These are phyloP conservation scores for Pseudogymnoascus verrucosus DNA, from an alignment of 2,329 filamentous ascomycete genomes.

Conservation along the genomic window DNA sequence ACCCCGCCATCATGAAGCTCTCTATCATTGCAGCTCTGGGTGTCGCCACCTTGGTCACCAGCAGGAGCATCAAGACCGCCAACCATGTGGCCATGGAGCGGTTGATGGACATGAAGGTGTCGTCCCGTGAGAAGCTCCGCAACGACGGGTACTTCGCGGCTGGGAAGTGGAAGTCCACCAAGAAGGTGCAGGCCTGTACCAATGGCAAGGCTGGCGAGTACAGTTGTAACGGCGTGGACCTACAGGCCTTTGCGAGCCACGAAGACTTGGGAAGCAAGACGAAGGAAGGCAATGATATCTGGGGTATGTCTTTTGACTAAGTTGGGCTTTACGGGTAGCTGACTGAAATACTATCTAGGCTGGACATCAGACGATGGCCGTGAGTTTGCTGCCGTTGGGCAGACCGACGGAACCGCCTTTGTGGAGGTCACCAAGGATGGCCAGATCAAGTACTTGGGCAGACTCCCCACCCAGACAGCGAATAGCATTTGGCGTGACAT, in stretches of 20 bases:
- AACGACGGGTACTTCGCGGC: neutral
- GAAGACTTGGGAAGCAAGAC: conserved; percentile 40
- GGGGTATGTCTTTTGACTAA: neutral
- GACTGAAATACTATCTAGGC: conserved; percentile 22
- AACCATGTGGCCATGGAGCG: conserved; percentile 1
- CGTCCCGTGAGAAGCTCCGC: neutral
- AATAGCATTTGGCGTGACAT: conserved; percentile 30
- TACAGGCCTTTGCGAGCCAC: conserved; percentile 49
- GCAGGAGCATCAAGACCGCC: neutral
- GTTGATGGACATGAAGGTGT: conserved; percentile 3
- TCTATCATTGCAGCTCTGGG: neutral
- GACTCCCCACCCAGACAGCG: neutral
- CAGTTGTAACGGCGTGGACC: conserved; percentile 33
- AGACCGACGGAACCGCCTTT: conserved; percentile 43
- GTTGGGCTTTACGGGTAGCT: conserved; percentile 25
- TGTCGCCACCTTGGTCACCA: neutral
- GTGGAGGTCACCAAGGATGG: conserved; percentile 39
- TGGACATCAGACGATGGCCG: conserved; percentile 41
- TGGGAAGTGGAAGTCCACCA: conserved; percentile 2
- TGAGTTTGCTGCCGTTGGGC: conserved; percentile 42
- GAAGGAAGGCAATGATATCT: conserved; percentile 26
- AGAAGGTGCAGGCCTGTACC: neutral
- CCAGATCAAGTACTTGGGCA: conserved; percentile 37
- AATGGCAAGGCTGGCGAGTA: conserved; percentile 2
- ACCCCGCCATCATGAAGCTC: neutral